Conservation (phyloP, 768 basidiomycete genomes). For the Russula sp. region DNA sequence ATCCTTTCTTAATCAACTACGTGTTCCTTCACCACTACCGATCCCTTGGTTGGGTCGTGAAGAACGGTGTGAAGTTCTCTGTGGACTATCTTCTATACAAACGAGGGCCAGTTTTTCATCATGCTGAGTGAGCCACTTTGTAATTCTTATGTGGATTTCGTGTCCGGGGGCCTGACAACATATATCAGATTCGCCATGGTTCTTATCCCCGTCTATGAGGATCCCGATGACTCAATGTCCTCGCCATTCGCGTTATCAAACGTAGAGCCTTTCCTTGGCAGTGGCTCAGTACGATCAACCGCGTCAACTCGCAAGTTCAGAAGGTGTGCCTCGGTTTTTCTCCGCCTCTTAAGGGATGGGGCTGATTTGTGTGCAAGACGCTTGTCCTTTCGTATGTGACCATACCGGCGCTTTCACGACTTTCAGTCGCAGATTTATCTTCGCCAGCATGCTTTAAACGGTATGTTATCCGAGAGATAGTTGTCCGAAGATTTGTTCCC, state of each 20-base stretch:
- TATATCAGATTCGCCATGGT: conserved; percentile 77
- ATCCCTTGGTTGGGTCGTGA: conserved; percentile 95
- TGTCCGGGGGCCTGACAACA: neutral
- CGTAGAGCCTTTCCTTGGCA: conserved; percentile 79
- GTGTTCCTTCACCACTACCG: conserved; percentile 92
- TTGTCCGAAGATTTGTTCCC: conserved; percentile 81
- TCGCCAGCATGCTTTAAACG: conserved; percentile 73
- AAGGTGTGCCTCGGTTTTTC: conserved; percentile 54
- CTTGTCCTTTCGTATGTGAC: conserved; percentile 88
- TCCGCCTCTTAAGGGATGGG: neutral
- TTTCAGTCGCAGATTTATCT: conserved; percentile 50
- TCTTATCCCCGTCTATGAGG: conserved; percentile 89
- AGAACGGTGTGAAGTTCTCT: conserved; percentile 95
- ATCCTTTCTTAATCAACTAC: conserved; percentile 89
- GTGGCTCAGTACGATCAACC: conserved; percentile 95
- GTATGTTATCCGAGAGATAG: conserved; percentile 83
- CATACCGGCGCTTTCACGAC: conserved; percentile 71
- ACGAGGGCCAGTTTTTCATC: conserved; percentile 89
- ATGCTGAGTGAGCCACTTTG: conserved; percentile 76
- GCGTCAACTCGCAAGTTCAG: conserved; percentile 94
- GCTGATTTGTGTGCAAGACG: conserved; percentile 52
- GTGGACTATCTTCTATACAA: conserved; percentile 94
- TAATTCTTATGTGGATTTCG: conserved; percentile 17
- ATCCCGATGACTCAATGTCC: conserved; percentile 61
- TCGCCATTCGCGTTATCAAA: conserved; percentile 68